phyloP scores from a whole-genome alignment of 2,329 filamentous ascomycete genomes.

The Colletotrichum neosansevieriae region DNA sequence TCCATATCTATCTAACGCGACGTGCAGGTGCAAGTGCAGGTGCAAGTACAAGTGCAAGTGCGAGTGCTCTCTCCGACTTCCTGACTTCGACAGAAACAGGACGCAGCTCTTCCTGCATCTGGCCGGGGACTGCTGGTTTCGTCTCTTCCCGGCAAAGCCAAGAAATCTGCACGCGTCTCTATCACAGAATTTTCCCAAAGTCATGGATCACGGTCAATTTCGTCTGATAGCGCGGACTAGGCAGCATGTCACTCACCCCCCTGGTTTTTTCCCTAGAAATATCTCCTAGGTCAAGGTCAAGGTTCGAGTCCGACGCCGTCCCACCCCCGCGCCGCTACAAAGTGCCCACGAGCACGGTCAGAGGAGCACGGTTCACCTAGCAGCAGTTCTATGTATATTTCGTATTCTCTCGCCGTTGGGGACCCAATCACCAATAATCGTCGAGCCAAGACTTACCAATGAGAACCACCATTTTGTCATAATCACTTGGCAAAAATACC shows the following conservation, averaged over 20 bases:
- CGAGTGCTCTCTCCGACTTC: too few relatives aligned
- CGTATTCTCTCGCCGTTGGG: not conserved
- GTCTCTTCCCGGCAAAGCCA: not conserved
- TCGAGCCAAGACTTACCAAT: slow-evolving; percentile 22
- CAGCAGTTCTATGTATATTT: too few relatives aligned
- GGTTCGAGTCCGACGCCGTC: slow-evolving; percentile 13
- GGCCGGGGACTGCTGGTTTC: not conserved
- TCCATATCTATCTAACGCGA: too few relatives aligned
- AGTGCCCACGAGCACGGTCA: slow-evolving; percentile 3
- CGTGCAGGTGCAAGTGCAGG: too few relatives aligned
- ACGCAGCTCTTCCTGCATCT: too few relatives aligned
- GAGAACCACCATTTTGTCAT: not conserved
- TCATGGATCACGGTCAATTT: slow-evolving; percentile 1
- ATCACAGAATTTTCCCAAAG: not conserved
- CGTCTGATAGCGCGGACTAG: slow-evolving; percentile 7
- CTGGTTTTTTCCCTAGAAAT: not conserved
- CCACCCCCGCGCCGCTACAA: slow-evolving; percentile 36
- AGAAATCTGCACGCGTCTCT: not conserved
- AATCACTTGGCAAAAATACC: slow-evolving; percentile 34
- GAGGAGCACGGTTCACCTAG: slow-evolving; percentile 3
- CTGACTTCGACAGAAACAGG: too few relatives aligned
- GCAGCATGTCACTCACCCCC: not conserved
- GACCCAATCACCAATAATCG: slow-evolving; percentile 15
- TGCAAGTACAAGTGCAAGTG: too few relatives aligned
- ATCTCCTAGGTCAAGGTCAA: not conserved